Conservation (phyloP, 805 yeast species). For the Priceomyces haplophilus region DNA sequence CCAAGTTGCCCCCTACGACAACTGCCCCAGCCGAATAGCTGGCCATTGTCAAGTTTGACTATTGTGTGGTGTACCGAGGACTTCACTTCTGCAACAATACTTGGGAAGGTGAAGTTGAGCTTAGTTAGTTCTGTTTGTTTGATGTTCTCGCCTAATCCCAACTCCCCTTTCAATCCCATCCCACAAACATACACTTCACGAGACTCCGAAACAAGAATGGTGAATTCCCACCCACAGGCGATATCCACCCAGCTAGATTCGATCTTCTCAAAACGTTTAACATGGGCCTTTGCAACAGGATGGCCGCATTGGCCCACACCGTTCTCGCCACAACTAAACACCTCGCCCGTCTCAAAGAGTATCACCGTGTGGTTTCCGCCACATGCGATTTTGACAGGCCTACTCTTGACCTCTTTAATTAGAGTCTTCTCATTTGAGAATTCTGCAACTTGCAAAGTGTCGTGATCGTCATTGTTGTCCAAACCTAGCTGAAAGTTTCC, state of each 20-base stretch:
- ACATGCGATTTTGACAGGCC: constrained; percentile 50
- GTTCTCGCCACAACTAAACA: constrained; percentile 62
- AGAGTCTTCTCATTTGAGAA: constrained; percentile 11
- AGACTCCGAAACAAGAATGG: constrained; percentile 44
- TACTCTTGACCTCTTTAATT: constrained; percentile 8
- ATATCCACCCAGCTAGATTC: constrained; percentile 41
- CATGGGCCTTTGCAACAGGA: constrained; percentile 1
- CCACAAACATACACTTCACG: constrained; percentile 56
- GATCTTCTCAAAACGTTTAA: constrained; percentile 16
- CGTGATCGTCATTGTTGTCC: constrained; percentile 46
- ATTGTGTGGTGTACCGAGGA: constrained; percentile 50
- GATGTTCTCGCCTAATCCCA: constrained; percentile 46
- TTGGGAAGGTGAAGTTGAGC: constrained; percentile 5
- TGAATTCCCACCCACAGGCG: constrained; percentile 80
- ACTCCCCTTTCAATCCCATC: constrained; percentile 66
- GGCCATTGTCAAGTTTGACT: constrained; percentile 36
- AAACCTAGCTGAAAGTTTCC: constrained; percentile 75
- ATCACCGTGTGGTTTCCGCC: constrained; percentile 89
- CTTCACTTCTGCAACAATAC: constrained; percentile 12
- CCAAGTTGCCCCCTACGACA: constrained; percentile 59
- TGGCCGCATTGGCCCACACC: constrained; percentile 51
- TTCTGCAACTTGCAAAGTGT: constrained; percentile 14
- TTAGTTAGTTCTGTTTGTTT: constrained; percentile 9
- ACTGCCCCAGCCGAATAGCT: constrained; percentile 65
- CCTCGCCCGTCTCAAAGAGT: constrained; percentile 49